Conservation (phyloP, 148 eudicot species). For the Persicaria tinctoria region DNA sequence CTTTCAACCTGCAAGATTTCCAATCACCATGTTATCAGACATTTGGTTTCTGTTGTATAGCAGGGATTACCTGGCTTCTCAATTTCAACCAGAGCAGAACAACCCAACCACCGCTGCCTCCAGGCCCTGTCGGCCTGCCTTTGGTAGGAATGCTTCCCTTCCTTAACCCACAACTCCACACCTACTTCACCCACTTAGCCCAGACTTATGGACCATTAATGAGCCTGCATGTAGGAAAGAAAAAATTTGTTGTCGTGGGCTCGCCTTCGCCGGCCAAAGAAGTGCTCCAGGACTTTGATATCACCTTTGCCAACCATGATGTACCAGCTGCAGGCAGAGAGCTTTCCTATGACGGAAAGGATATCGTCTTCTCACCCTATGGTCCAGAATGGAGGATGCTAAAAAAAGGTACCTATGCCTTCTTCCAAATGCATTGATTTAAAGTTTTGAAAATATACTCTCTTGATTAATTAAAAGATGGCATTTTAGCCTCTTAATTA, state of each 20-base stretch:
- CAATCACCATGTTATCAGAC: neutral
- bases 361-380: slow-evolving; percentile 52
- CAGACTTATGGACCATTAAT: slow-evolving; percentile 46
- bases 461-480: no score
- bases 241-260: slow-evolving; percentile 33
- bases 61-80: no score
- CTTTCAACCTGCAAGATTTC: no score
- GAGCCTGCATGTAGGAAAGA: slow-evolving; percentile 45
- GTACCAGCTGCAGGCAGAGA: slow-evolving; percentile 39
- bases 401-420: slow-evolving; percentile 23
- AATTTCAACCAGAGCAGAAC: neutral
- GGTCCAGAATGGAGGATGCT: slow-evolving; percentile 60
- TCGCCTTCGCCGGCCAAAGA: slow-evolving; percentile 48
- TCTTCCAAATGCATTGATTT: neutral
- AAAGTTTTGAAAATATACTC: no score
- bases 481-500: no score
- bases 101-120: neutral
- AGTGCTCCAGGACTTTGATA: slow-evolving; percentile 50
- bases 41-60: neutral
- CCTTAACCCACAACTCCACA: slow-evolving; percentile 10
- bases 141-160: slow-evolving; percentile 5
- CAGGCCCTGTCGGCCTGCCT: slow-evolving; percentile 11
- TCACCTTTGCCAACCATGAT: slow-evolving; percentile 60
- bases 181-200: slow-evolving; percentile 16
- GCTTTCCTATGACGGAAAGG: slow-evolving; percentile 41